Conservation (phyloP, 768 basidiomycete genomes). For the Crassisporium funariophilum region DNA sequence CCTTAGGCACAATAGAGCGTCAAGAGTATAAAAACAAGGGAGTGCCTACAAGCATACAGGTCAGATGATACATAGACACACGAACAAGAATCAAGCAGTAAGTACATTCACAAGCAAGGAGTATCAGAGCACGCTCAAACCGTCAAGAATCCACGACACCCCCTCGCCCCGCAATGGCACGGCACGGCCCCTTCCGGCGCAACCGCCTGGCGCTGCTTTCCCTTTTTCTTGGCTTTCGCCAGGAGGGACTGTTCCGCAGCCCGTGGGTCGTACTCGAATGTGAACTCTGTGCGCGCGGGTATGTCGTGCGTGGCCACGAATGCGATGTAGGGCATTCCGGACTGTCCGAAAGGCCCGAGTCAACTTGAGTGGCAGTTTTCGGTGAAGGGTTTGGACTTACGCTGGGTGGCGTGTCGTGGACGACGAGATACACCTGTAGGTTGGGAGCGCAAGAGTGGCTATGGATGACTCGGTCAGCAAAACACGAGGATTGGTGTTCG, state of each 20-base stretch:
- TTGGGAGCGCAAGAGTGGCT: constrained; percentile 75
- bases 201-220: background rate
- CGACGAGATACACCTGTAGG: constrained; percentile 54
- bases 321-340: constrained; percentile 62
- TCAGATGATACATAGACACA: too few species aligned
- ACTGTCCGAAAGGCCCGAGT: constrained; percentile 32
- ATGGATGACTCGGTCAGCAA: constrained; percentile 7
- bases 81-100: too few species aligned
- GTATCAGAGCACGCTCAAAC: too few species aligned
- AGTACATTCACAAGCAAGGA: too few species aligned
- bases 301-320: constrained; percentile 56
- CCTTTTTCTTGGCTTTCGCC: constrained; percentile 14
- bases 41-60: too few species aligned
- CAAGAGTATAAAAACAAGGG: too few species aligned
- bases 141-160: constrained; percentile 12
- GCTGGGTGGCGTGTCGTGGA: constrained; percentile 62
- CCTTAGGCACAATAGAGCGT: too few species aligned
- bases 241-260: constrained; percentile 14
- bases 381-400: constrained; percentile 32
- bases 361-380: background rate
- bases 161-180: constrained; percentile 14
- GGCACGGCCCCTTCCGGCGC: constrained; percentile 9
- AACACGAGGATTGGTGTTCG: background rate
- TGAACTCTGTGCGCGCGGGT: constrained; percentile 54
- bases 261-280: constrained; percentile 65